Evolutionary conservation across 2,329 filamentous ascomycete species (phyloP).

Genomic region (Epichloe hybrida): DNA sequence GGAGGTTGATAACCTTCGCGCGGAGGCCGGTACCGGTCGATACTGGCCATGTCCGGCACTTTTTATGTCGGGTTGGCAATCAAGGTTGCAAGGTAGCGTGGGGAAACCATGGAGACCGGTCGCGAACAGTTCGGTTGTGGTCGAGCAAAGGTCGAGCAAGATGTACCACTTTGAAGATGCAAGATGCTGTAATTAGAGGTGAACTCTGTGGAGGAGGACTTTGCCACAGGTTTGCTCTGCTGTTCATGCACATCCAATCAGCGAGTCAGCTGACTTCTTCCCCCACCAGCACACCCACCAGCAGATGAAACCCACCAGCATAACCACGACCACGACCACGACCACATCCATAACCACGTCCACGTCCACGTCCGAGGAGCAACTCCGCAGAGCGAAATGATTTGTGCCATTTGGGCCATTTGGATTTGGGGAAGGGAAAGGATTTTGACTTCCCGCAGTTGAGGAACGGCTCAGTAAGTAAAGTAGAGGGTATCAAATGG

Average conservation of each 20-base stretch:
- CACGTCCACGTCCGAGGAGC: too few species aligned
- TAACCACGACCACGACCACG: too few species aligned
- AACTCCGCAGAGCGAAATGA: too few species aligned
- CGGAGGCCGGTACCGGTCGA: conserved; percentile 44
- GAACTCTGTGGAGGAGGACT: neutral
- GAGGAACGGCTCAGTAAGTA: neutral
- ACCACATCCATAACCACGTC: too few species aligned
- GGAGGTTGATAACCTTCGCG: conserved; percentile 46
- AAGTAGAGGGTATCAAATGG: neutral
- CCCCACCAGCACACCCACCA: neutral
- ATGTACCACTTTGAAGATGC: neutral
- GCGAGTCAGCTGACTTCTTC: conserved; percentile 2
- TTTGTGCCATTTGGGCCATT: too few species aligned
- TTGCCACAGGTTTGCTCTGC: neutral
- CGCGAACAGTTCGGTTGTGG: neutral
- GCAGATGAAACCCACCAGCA: too few species aligned
- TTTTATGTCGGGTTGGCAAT: conserved; percentile 15
- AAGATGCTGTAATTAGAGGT: neutral
- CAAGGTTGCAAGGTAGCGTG: conserved; percentile 7
- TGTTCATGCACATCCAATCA: neutral
- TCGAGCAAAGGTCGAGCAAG: neutral
- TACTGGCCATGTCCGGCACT: conserved; percentile 37
- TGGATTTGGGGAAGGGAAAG: too few species aligned
- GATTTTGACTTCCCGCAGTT: neutral
- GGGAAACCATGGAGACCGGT: conserved; percentile 13